Evolutionary conservation across 2,329 filamentous ascomycete species (phyloP).

Genomic region (Beauveria rudraprayagi): DNA sequence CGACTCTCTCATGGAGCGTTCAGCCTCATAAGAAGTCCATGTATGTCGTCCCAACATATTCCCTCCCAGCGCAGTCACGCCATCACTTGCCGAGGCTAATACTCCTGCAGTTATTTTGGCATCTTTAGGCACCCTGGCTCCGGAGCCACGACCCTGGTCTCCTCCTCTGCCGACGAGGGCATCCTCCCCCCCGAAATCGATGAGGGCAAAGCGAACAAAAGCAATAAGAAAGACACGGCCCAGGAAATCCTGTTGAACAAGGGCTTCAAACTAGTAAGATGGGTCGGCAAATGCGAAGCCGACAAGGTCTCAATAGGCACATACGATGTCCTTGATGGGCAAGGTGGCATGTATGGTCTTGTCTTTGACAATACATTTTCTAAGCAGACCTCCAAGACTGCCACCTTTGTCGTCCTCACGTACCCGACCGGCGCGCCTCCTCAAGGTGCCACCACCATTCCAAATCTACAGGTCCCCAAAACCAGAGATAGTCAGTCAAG

Average conservation of each 20-base stretch:
- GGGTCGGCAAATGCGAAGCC: slow-evolving; percentile 92
- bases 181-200: slow-evolving; percentile 34
- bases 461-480: slow-evolving; percentile 41
- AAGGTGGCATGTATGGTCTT: slow-evolving; percentile 89
- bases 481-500: slow-evolving; percentile 40
- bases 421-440: slow-evolving; percentile 79
- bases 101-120: slow-evolving; percentile 66
- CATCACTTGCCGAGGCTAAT: slow-evolving; percentile 14
- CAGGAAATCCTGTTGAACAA: slow-evolving; percentile 57
- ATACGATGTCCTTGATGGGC: slow-evolving; percentile 64
- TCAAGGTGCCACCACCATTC: slow-evolving; percentile 64
- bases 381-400: slow-evolving; percentile 88
- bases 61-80: slow-evolving; percentile 8
- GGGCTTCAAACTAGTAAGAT: slow-evolving; percentile 64
- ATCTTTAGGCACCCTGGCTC: slow-evolving; percentile 93
- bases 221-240: slow-evolving; percentile 53
- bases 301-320: slow-evolving; percentile 91
- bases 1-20: slow-evolving; percentile 95
- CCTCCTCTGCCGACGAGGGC: slow-evolving; percentile 33
- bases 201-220: slow-evolving; percentile 39
- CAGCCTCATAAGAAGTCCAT: slow-evolving; percentile 98
- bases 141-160: slow-evolving; percentile 41
- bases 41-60: slow-evolving; percentile 32
- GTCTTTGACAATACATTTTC: slow-evolving; percentile 99
- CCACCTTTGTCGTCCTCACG: slow-evolving; percentile 88